These are phyloP conservation scores for Globisporangium camurandrum DNA, from an alignment of 352 stramenopile genomes.

Conservation along the genomic window DNA sequence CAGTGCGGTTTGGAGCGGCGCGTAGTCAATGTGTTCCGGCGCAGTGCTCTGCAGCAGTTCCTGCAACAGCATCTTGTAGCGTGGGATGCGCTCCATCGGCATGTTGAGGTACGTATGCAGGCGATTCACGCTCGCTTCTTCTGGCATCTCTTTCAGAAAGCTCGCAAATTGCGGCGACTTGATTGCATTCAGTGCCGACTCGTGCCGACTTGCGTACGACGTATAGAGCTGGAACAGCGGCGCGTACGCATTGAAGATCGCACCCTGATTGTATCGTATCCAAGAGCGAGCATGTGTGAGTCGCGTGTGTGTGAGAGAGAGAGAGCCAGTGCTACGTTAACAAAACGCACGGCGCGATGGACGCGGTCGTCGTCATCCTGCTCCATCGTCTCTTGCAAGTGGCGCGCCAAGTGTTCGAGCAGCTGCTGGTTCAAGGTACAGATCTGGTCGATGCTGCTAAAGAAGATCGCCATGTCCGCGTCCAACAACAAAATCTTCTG, in stretches of 20 bases:
- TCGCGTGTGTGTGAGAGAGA: not conserved
- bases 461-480: slow-evolving; percentile 83
- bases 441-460: slow-evolving; percentile 84
- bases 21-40: slow-evolving; percentile 63
- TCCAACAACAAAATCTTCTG: slow-evolving; percentile 69
- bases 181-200: slow-evolving; percentile 56
- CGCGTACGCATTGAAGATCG: slow-evolving; percentile 83
- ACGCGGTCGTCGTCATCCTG: slow-evolving; percentile 21
- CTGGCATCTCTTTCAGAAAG: slow-evolving; percentile 68
- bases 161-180: slow-evolving; percentile 62
- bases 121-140: slow-evolving; percentile 49
- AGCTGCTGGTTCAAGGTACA: slow-evolving; percentile 85
- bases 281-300: not conserved
- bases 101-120: slow-evolving; percentile 80
- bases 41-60: slow-evolving; percentile 66
- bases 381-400: slow-evolving; percentile 56
- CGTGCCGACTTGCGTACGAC: slow-evolving; percentile 77
- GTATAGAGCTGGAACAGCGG: slow-evolving; percentile 83
- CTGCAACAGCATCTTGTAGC: slow-evolving; percentile 79
- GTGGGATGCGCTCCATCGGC: slow-evolving; percentile 80
- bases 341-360: slow-evolving; percentile 14
- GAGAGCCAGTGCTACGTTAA: not conserved
- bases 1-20: slow-evolving; percentile 62
- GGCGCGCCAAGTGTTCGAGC: slow-evolving; percentile 73
- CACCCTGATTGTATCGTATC: slow-evolving; percentile 27